phyloP scores from a whole-genome alignment of 129 eudicot species.

The Flaveria sonorensis region DNA sequence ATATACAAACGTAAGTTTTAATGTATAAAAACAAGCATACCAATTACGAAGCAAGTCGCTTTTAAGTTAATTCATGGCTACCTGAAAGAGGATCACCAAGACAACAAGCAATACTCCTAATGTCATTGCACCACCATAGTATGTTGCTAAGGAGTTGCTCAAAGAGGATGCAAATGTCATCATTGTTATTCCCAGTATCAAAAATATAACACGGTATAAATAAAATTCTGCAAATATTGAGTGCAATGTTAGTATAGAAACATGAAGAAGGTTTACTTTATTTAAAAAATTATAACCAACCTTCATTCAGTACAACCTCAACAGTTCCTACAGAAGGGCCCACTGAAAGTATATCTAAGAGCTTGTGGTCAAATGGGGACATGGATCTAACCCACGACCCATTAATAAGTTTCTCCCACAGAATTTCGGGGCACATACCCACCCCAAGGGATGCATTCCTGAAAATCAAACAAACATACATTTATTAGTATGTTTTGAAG shows the following conservation, averaged over 20 bases:
- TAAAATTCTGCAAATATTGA: slow-evolving; percentile 57
- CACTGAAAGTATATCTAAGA: slow-evolving; percentile 64
- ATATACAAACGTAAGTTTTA: slow-evolving; percentile 1
- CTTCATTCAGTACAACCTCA: slow-evolving; percentile 66
- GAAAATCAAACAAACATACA: slow-evolving; percentile 24
- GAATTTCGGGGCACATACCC: slow-evolving; percentile 80
- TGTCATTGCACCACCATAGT: slow-evolving; percentile 87
- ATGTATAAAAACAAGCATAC: background rate
- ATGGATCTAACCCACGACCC: slow-evolving; percentile 73
- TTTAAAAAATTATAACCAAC: slow-evolving; percentile 36
- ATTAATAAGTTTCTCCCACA: slow-evolving; percentile 75
- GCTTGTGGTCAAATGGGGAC: slow-evolving; percentile 93
- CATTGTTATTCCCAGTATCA: slow-evolving; percentile 62
- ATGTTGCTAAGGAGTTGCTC: slow-evolving; percentile 76
- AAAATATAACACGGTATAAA: slow-evolving; percentile 55
- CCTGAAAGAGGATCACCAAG: slow-evolving; percentile 86
- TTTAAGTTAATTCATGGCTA: background rate
- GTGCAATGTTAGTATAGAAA: slow-evolving; percentile 20
- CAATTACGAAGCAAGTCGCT: background rate
- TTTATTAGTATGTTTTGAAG: background rate
- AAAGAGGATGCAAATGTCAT: slow-evolving; percentile 60
- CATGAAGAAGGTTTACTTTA: slow-evolving; percentile 2
- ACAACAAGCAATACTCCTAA: slow-evolving; percentile 82
- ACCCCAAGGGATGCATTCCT: slow-evolving; percentile 80
- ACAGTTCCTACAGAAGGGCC: slow-evolving; percentile 53